A percentile compares a stretch with the other conserved stretches of the same genome.
These are phyloP conservation scores for Neonectria coccinea DNA, from an alignment of 2,329 filamentous ascomycete genomes.

Conservation along the genomic window DNA sequence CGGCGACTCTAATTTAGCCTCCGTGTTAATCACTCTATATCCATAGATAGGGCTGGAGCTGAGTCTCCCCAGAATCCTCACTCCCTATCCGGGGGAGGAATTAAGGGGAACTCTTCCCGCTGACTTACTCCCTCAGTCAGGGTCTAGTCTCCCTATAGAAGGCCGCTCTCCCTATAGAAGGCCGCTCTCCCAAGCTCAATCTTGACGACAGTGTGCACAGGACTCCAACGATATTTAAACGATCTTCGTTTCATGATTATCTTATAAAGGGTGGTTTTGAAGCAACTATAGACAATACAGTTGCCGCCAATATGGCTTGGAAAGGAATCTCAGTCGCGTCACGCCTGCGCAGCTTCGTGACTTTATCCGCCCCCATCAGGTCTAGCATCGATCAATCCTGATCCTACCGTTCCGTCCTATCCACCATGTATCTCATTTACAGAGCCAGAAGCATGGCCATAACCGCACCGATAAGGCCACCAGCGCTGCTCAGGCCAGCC, in stretches of 20 bases:
- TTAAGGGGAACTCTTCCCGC: background rate
- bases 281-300: conserved; percentile 18
- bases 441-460: conserved; percentile 47
- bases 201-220: background rate
- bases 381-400: background rate
- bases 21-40: background rate
- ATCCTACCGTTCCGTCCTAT: background rate
- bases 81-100: background rate
- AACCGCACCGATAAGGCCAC: conserved; percentile 44
- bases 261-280: conserved; percentile 16
- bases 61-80: background rate
- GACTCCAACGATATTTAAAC: background rate
- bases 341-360: conserved; percentile 4
- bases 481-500: conserved; percentile 27
- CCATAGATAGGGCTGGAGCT: background rate
- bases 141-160: background rate
- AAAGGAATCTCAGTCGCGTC: conserved; percentile 12
- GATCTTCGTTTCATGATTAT: conserved; percentile 11
- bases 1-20: conserved; percentile 14
- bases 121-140: background rate
- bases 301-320: conserved; percentile 5
- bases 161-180: background rate
- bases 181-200: background rate
- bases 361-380: background rate
- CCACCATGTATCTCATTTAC: conserved; percentile 30